Conservation (phyloP, 768 basidiomycete genomes). For the Clitopilus hobsonii region DNA sequence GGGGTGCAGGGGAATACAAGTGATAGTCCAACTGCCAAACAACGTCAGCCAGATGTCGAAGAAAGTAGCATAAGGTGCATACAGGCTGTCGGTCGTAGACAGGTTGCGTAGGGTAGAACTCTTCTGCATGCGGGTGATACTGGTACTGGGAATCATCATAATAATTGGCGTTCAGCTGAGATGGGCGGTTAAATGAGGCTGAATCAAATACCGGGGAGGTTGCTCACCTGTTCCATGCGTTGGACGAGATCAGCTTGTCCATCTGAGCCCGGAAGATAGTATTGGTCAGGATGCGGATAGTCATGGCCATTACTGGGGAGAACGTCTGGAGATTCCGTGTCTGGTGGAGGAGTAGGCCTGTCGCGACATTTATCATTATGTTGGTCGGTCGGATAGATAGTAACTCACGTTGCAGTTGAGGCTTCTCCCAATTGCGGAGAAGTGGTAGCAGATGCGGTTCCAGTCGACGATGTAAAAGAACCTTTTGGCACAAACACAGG, state of each 20-base stretch:
- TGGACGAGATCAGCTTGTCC: conserved; percentile 20
- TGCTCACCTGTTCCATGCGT: conserved; percentile 28
- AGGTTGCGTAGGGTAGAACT: conserved; percentile 35
- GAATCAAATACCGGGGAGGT: background rate
- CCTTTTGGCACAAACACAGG: conserved; percentile 80
- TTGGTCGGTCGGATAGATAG: background rate
- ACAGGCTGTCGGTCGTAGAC: conserved; percentile 71
- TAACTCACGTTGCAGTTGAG: background rate
- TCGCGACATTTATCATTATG: background rate
- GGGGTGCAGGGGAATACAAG: conserved; percentile 74
- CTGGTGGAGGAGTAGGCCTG: background rate
- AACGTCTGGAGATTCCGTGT: conserved; percentile 8
- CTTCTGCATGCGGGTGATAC: background rate
- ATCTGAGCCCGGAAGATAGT: conserved; percentile 12
- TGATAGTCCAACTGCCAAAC: conserved; percentile 79
- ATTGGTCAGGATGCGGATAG: conserved; percentile 15
- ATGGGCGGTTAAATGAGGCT: background rate
- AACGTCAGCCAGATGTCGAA: conserved; percentile 1
- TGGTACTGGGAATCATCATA: conserved; percentile 24
- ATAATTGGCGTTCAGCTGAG: conserved; percentile 24
- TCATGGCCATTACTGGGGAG: conserved; percentile 15
- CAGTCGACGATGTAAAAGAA: conserved; percentile 24
- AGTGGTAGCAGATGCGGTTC: conserved; percentile 16
- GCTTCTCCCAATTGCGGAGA: background rate
- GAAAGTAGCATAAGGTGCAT: conserved; percentile 12